A percentile compares a stretch with the other conserved stretches of the same genome.
These are phyloP conservation scores for Trametes pubescens DNA, from an alignment of 1,284 basidiomycete genomes.

Conservation along the genomic window DNA sequence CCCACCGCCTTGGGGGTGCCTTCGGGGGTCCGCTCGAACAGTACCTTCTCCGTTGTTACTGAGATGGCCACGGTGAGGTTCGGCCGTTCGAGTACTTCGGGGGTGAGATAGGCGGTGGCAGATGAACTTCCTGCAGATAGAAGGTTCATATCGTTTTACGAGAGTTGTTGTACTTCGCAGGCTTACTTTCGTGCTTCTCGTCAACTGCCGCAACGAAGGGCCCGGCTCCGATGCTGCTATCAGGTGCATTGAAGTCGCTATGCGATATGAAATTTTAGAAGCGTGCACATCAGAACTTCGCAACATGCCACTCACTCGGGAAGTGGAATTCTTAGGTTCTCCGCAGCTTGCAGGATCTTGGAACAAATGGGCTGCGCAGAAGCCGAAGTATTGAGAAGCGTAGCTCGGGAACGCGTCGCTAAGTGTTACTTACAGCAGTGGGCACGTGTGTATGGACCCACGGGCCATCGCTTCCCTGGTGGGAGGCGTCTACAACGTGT, in stretches of 20 bases:
- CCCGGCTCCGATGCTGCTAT: conserved; percentile 39
- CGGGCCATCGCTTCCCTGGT: conserved; percentile 36
- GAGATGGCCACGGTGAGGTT: conserved; percentile 52
- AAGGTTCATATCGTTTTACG: not conserved
- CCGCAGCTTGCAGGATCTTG: conserved; percentile 28
- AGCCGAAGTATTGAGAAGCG: not conserved
- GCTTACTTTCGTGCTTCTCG: conserved; percentile 44
- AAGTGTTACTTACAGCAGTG: conserved; percentile 19
- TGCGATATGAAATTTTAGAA: not conserved
- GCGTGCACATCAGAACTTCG: not conserved
- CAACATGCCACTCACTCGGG: conserved; percentile 30
- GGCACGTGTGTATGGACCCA: conserved; percentile 34
- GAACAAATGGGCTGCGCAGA: conserved; percentile 25
- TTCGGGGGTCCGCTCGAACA: conserved; percentile 30
- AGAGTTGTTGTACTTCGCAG: not conserved
- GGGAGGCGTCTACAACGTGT: conserved; percentile 26
- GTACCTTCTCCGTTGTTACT: conserved; percentile 40
- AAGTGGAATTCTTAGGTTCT: conserved; percentile 36
- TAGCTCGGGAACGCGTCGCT: not conserved
- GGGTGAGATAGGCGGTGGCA: conserved; percentile 49
- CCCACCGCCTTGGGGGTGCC: conserved; percentile 37
- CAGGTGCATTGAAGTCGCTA: conserved; percentile 45
- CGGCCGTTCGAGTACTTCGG: conserved; percentile 43
- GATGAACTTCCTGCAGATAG: conserved; percentile 44
- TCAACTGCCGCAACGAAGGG: conserved; percentile 41